Conservation (phyloP, 495 filamentous ascomycete species). For the Terfezia claveryi region DNA sequence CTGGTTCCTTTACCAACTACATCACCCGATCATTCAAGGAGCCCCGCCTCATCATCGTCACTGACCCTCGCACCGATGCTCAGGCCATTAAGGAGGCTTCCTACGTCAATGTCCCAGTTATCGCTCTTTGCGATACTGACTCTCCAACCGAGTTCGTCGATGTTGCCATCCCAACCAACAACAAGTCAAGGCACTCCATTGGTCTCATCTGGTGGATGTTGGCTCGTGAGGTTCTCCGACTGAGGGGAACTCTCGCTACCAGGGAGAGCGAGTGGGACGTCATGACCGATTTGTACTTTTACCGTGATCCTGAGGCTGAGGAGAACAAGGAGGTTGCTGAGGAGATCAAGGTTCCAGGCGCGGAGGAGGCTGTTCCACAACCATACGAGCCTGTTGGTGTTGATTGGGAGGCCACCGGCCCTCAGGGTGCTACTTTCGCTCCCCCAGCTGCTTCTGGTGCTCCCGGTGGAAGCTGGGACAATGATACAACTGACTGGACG, state of each 20-base stretch:
- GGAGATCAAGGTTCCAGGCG: slow-evolving; percentile 43
- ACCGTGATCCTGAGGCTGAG: slow-evolving; percentile 92
- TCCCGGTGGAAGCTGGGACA: slow-evolving; percentile 53
- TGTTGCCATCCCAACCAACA: slow-evolving; percentile 99
- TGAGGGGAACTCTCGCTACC: slow-evolving; percentile 82
- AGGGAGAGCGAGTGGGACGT: slow-evolving; percentile 94
- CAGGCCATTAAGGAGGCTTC: slow-evolving; percentile 99
- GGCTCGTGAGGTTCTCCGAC: slow-evolving; percentile 95
- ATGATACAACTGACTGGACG: slow-evolving; percentile 51
- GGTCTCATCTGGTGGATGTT: slow-evolving; percentile 99
- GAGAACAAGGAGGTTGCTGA: slow-evolving; percentile 36
- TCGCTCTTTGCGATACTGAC: slow-evolving; percentile 96
- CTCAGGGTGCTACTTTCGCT: slow-evolving; percentile 33
- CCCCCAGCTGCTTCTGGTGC: slow-evolving; percentile 33
- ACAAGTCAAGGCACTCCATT: slow-evolving; percentile 98
- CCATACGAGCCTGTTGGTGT: slow-evolving; percentile 36
- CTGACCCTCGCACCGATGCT: slow-evolving; percentile 96
- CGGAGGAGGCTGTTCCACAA: slow-evolving; percentile 71
- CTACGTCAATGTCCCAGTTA: slow-evolving; percentile 99
- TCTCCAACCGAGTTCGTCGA: slow-evolving; percentile 99
- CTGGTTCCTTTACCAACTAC: slow-evolving; percentile 99
- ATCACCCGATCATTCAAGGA: slow-evolving; percentile 99
- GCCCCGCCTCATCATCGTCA: slow-evolving; percentile 96
- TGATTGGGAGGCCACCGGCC: slow-evolving; percentile 52
- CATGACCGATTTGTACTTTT: slow-evolving; percentile 99